Conservation (phyloP, 2,329 filamentous ascomycete species). For the Paraphaeosphaeria minitans region DNA sequence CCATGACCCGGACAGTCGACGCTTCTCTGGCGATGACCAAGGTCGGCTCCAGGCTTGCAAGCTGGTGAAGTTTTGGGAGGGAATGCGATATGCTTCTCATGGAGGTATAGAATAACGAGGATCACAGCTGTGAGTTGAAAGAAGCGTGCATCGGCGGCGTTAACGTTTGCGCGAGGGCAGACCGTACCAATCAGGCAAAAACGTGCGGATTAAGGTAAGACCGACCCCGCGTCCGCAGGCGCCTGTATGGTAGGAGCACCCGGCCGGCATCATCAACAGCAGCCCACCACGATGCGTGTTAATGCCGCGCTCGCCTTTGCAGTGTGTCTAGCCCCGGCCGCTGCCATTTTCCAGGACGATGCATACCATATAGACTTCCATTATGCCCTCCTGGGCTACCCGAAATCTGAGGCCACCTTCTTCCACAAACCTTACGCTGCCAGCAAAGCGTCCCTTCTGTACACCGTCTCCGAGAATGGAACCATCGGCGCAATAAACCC, state of each 20-base stretch:
- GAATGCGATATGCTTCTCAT: too few relatives aligned
- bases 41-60: too few relatives aligned
- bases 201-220: background rate
- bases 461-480: slow-evolving; percentile 83
- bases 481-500: slow-evolving; percentile 90
- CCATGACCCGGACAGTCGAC: too few relatives aligned
- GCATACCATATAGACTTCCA: slow-evolving; percentile 93
- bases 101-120: too few relatives aligned
- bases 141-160: too few relatives aligned
- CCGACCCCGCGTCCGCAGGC: background rate
- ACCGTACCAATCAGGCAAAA: too few relatives aligned
- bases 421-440: slow-evolving; percentile 85
- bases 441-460: slow-evolving; percentile 87
- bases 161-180: too few relatives aligned
- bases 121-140: too few relatives aligned
- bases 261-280: slow-evolving; percentile 17
- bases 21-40: too few relatives aligned
- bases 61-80: too few relatives aligned
- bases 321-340: slow-evolving; percentile 56
- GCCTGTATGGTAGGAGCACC: background rate
- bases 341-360: slow-evolving; percentile 85
- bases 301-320: slow-evolving; percentile 42
- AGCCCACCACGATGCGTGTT: slow-evolving; percentile 43
- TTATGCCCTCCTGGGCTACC: slow-evolving; percentile 83
- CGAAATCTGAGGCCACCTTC: slow-evolving; percentile 83